A percentile compares a stretch with the other conserved stretches of the same genome.
These are phyloP conservation scores for Hyaloraphidium curvatum DNA, from an alignment of 192 early-diverging fungal genomes.

Conservation along the genomic window DNA sequence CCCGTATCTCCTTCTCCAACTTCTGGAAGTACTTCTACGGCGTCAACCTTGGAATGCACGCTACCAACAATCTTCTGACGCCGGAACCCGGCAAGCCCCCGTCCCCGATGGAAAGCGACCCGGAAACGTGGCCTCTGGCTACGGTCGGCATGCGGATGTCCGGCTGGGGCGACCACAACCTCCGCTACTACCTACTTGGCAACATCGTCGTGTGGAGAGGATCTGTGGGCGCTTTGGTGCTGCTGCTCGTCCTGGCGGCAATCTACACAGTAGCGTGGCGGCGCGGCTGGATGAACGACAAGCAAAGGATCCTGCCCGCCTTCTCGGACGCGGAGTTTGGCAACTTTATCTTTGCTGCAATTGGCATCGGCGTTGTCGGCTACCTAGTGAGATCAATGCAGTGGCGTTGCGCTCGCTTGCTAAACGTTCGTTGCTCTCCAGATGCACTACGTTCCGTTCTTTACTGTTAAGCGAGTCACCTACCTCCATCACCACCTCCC, in stretches of 20 bases:
- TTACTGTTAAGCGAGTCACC: slow-evolving; percentile 82
- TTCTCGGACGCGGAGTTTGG: not conserved
- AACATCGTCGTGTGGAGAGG: slow-evolving; percentile 88
- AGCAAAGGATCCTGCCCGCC: not conserved
- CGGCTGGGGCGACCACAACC: slow-evolving; percentile 59
- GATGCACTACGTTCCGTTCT: slow-evolving; percentile 64
- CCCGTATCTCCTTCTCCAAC: too few relatives aligned
- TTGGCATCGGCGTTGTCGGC: not conserved
- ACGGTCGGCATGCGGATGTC: slow-evolving; percentile 81
- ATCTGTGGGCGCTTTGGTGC: slow-evolving; percentile 27
- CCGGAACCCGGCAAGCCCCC: slow-evolving; percentile 78
- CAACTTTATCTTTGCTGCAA: too few relatives aligned
- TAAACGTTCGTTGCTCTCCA: slow-evolving; percentile 33
- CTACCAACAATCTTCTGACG: slow-evolving; percentile 82
- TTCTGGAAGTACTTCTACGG: slow-evolving; percentile 75
- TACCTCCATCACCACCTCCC: slow-evolving; percentile 96
- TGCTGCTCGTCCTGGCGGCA: slow-evolving; percentile 17
- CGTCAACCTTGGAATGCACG: slow-evolving; percentile 89
- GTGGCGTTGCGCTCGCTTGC: not conserved
- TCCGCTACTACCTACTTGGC: slow-evolving; percentile 87
- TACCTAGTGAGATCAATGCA: too few relatives aligned
- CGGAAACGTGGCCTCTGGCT: slow-evolving; percentile 76
- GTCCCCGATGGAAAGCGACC: slow-evolving; percentile 54
- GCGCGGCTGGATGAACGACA: not conserved
- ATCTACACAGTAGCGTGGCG: slow-evolving; percentile 22